Conservation (phyloP, 495 filamentous ascomycete species). For the Lophium mytilinum region DNA sequence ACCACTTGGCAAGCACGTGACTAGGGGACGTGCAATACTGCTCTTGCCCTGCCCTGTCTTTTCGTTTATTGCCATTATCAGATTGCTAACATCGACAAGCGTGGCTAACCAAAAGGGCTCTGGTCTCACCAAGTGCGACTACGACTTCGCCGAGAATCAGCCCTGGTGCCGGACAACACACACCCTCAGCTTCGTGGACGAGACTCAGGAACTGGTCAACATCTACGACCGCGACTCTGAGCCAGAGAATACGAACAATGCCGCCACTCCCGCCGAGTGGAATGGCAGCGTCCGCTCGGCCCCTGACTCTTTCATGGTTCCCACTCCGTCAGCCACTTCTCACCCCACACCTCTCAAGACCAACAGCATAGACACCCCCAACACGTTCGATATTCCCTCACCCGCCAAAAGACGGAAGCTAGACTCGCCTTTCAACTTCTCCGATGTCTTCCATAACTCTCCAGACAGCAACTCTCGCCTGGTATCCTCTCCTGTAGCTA, state of each 20-base stretch:
- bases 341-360: neutral
- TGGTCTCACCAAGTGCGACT: constrained; percentile 14
- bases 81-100: neutral
- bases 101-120: constrained; percentile 2
- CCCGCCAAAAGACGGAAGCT: constrained; percentile 13
- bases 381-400: neutral
- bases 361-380: neutral
- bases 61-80: no score
- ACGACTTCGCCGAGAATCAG: constrained; percentile 17
- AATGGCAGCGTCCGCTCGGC: neutral
- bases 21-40: no score
- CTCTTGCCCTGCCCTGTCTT: no score
- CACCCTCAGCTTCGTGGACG: constrained; percentile 17
- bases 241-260: neutral
- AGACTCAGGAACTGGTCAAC: constrained; percentile 20
- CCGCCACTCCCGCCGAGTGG: constrained; percentile 3
- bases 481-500: neutral
- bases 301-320: neutral
- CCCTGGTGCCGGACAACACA: constrained; percentile 15
- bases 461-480: neutral
- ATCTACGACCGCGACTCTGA: constrained; percentile 17
- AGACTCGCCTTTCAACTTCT: neutral
- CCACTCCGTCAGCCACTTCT: neutral
- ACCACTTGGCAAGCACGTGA: neutral
- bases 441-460: constrained; percentile 2